Evolutionary conservation across 768 basidiomycete species (phyloP).

Genomic region (Boletus sp.): DNA sequence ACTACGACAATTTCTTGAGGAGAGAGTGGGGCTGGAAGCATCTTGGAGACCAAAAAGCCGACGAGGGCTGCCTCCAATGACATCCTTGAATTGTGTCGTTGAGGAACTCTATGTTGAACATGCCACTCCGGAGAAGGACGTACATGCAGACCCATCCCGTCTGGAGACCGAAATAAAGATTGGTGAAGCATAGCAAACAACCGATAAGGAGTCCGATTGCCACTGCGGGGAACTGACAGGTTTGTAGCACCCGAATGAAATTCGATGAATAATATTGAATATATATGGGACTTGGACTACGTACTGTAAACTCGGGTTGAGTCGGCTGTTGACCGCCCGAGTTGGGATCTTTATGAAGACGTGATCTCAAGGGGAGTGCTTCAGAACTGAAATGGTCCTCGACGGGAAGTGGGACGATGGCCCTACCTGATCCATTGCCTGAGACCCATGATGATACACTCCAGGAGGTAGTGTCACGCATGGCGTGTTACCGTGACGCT

Average conservation of each 20-base stretch:
- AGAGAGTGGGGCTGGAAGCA: conserved; percentile 70
- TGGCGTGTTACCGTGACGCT: too few species aligned
- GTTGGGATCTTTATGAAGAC: background rate
- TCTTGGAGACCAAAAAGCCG: conserved; percentile 79
- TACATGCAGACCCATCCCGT: conserved; percentile 91
- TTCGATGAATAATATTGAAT: background rate
- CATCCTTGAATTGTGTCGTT: conserved; percentile 61
- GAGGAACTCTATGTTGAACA: background rate
- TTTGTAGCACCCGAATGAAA: background rate
- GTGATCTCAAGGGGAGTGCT: conserved; percentile 1
- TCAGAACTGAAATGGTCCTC: background rate
- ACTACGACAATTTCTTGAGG: conserved; percentile 92
- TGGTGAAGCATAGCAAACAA: conserved; percentile 87
- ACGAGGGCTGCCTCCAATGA: conserved; percentile 92
- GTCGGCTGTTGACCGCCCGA: background rate
- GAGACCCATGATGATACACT: conserved; percentile 13
- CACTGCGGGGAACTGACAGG: conserved; percentile 51
- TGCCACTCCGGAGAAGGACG: conserved; percentile 15
- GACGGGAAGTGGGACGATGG: background rate
- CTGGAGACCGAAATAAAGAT: conserved; percentile 83
- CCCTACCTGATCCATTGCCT: conserved; percentile 25
- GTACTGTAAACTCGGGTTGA: conserved; percentile 32
- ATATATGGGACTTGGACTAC: background rate
- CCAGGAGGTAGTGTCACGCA: too few species aligned
- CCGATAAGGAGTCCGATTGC: conserved; percentile 79